These are phyloP conservation scores for Tylopilus sp. DNA, from an alignment of 768 basidiomycete species.

Conservation along the genomic window DNA sequence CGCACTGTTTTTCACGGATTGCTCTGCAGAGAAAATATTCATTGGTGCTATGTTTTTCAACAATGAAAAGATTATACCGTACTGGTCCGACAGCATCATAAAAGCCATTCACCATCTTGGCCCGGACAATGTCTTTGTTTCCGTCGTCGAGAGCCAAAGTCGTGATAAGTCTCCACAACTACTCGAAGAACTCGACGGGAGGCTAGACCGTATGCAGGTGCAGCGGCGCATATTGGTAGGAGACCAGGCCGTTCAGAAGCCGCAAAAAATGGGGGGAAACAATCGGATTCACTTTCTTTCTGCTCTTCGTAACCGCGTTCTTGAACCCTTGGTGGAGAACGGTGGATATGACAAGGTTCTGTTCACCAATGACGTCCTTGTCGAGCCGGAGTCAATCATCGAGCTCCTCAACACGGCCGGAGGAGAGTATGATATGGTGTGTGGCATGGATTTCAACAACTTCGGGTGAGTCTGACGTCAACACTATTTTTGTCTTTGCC, in stretches of 20 bases:
- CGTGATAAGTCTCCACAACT: slow-evolving; percentile 8
- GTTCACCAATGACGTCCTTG: slow-evolving; percentile 41
- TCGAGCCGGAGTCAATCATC: slow-evolving; percentile 38
- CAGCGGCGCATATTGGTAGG: slow-evolving; percentile 11
- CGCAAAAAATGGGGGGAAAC: neutral
- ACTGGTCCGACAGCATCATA: slow-evolving; percentile 36
- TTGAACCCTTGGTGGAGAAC: slow-evolving; percentile 36
- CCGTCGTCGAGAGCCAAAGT: slow-evolving; percentile 39
- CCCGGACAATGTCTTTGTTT: slow-evolving; percentile 41
- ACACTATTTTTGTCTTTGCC: neutral
- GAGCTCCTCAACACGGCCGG: slow-evolving; percentile 37
- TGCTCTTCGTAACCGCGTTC: slow-evolving; percentile 37
- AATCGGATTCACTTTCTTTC: slow-evolving; percentile 11
- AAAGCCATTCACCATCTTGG: slow-evolving; percentile 38
- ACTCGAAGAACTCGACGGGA: slow-evolving; percentile 8
- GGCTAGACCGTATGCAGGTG: slow-evolving; percentile 11
- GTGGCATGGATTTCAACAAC: slow-evolving; percentile 37
- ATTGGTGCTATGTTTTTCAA: slow-evolving; percentile 37
- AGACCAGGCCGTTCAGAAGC: slow-evolving; percentile 9
- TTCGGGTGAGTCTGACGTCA: slow-evolving; percentile 25
- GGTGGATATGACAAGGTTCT: slow-evolving; percentile 39
- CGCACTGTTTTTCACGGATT: neutral
- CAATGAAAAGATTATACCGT: slow-evolving; percentile 36
- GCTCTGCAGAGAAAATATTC: slow-evolving; percentile 13
- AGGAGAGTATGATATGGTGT: slow-evolving; percentile 42